These are phyloP conservation scores for Linnemannia hyalina DNA, from an alignment of 192 early-diverging fungal genomes.

Conservation along the genomic window DNA sequence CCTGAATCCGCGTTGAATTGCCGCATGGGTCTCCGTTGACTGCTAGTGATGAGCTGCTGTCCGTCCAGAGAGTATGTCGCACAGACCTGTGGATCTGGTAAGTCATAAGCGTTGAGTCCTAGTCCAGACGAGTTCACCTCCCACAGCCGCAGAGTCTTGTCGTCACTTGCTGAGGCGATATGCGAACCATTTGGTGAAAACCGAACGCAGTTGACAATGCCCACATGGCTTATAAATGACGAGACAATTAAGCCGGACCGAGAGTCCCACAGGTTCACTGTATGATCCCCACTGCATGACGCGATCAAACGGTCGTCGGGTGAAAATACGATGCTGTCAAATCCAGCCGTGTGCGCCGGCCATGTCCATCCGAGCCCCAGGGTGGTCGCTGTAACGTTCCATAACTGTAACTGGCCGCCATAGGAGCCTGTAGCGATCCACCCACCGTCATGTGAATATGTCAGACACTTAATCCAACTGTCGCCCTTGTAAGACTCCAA, in stretches of 20 bases:
- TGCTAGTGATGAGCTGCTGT: neutral
- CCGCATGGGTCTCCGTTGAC: neutral
- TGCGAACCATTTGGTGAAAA: neutral
- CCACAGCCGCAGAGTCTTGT: neutral
- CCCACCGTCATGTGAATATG: neutral
- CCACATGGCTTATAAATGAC: neutral
- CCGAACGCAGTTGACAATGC: neutral
- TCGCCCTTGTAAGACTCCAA: too few species aligned
- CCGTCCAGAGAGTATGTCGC: constrained; percentile 1
- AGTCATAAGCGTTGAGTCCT: too few species aligned
- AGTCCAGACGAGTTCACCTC: neutral
- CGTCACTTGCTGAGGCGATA: neutral
- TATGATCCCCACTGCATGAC: neutral
- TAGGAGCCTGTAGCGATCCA: neutral
- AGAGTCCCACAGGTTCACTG: neutral
- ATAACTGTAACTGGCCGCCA: neutral
- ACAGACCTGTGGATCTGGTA: neutral
- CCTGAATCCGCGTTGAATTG: neutral
- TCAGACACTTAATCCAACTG: neutral
- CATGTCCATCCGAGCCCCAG: neutral
- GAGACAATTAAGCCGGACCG: neutral
- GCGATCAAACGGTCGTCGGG: too few species aligned
- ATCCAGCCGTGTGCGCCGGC: too few species aligned
- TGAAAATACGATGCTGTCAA: too few species aligned
- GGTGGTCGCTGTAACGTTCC: neutral